Conservation (phyloP, 192 early-diverging fungal species). For the Linnemannia schmuckeri region DNA sequence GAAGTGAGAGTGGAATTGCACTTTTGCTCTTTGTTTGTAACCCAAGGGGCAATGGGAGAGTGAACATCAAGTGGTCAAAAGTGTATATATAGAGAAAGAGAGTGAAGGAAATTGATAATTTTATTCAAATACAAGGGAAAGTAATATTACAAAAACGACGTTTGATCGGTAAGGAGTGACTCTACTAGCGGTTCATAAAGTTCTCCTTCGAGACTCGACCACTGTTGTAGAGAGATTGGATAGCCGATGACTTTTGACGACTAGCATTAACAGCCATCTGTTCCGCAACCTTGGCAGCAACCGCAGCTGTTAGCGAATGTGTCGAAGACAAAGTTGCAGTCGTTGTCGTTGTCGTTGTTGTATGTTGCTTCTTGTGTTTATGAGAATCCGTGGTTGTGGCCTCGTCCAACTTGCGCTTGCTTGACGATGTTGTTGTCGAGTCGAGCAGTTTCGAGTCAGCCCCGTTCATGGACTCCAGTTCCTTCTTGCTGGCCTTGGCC, state of each 20-base stretch:
- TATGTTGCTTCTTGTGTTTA: constrained; percentile 34
- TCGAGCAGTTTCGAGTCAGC: constrained; percentile 31
- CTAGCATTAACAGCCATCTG: constrained; percentile 54
- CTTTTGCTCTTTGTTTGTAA: background rate
- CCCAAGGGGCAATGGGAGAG: no score
- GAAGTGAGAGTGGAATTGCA: no score
- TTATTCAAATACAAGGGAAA: background rate
- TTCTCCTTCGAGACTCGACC: constrained; percentile 37
- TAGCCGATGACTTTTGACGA: constrained; percentile 40
- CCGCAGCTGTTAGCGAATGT: constrained; percentile 56
- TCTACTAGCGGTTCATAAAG: constrained; percentile 45
- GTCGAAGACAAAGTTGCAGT: constrained; percentile 21
- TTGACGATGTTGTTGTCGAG: constrained; percentile 12
- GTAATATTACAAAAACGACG: background rate
- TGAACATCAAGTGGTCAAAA: background rate
- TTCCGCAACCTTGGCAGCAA: constrained; percentile 60
- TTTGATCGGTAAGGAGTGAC: background rate
- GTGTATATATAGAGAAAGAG: background rate
- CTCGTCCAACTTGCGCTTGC: constrained; percentile 50
- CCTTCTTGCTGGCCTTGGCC: constrained; percentile 58
- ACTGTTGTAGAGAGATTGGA: constrained; percentile 45
- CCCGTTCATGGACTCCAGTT: constrained; percentile 47
- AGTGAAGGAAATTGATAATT: background rate
- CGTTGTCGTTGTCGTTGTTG: background rate
- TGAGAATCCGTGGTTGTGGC: constrained; percentile 10